Percentiles rank a stretch among this genome's conserved stretches.
Conservation (phyloP, 1,139 yeast genomes). For the Lodderomyces orthopsilosis region DNA sequence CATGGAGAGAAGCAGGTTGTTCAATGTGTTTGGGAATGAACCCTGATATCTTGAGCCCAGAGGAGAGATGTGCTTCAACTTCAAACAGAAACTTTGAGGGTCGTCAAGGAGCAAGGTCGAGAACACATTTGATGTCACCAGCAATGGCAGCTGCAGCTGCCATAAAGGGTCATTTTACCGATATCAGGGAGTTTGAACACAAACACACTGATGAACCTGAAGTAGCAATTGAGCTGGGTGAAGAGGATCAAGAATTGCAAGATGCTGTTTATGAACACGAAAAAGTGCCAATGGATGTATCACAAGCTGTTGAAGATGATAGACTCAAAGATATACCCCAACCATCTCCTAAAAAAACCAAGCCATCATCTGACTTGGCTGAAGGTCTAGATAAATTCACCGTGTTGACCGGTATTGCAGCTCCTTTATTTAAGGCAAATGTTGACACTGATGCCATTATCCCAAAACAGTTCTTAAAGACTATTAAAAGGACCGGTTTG, state of each 20-base stretch:
- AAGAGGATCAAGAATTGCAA: conserved; percentile 58
- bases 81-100: conserved; percentile 99
- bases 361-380: conserved; percentile 25
- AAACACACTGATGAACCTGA: conserved; percentile 62
- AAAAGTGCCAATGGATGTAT: conserved; percentile 50
- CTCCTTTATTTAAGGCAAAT: conserved; percentile 91
- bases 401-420: conserved; percentile 79
- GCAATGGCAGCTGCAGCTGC: conserved; percentile 99
- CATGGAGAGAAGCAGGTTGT: conserved; percentile 99
- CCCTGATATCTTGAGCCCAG: conserved; percentile 91
- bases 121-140: conserved; percentile 97
- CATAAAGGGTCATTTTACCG: conserved; percentile 84
- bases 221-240: conserved; percentile 48
- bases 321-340: conserved; percentile 57
- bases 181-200: conserved; percentile 78
- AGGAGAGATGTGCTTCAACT: conserved; percentile 97
- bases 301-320: conserved; percentile 42
- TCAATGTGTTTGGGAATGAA: conserved; percentile 99
- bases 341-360: conserved; percentile 27
- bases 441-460: conserved; percentile 98
- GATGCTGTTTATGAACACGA: conserved; percentile 70
- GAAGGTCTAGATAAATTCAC: conserved; percentile 72
- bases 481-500: conserved; percentile 95
- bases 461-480: conserved; percentile 96
- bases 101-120: conserved; percentile 95